Percentiles rank a stretch among this genome's conserved stretches.
Evolutionary conservation across 2,329 filamentous ascomycete species (phyloP).

Genomic region (Fusarium sp.): DNA sequence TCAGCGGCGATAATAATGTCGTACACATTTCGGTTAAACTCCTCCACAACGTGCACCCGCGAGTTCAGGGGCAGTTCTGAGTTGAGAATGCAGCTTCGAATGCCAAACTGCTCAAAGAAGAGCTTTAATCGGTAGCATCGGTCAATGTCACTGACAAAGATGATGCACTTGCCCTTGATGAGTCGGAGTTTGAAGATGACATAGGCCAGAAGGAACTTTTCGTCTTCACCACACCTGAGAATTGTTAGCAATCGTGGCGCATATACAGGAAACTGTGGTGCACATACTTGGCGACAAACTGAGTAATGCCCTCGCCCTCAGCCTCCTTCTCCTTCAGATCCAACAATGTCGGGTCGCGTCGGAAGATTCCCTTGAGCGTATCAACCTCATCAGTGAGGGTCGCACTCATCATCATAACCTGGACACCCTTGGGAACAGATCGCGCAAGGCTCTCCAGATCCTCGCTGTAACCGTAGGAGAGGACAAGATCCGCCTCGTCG

Average conservation of each 20-base stretch:
- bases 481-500: slow-evolving; percentile 92
- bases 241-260: slow-evolving; percentile 18
- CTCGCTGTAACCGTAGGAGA: slow-evolving; percentile 94
- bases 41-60: slow-evolving; percentile 91
- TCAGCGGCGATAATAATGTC: slow-evolving; percentile 98
- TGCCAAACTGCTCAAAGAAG: slow-evolving; percentile 96
- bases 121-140: slow-evolving; percentile 90
- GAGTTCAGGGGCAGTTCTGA: slow-evolving; percentile 94
- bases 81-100: slow-evolving; percentile 92
- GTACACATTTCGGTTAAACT: slow-evolving; percentile 97
- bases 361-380: slow-evolving; percentile 85
- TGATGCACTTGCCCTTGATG: slow-evolving; percentile 87
- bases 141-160: slow-evolving; percentile 84
- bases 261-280: not conserved
- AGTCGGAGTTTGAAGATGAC: slow-evolving; percentile 95
- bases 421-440: slow-evolving; percentile 83
- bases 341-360: slow-evolving; percentile 80
- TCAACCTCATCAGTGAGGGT: slow-evolving; percentile 91
- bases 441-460: slow-evolving; percentile 85
- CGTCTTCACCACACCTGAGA: slow-evolving; percentile 85
- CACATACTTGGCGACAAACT: slow-evolving; percentile 83
- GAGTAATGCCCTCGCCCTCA: slow-evolving; percentile 79
- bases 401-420: slow-evolving; percentile 93
- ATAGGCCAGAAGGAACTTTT: slow-evolving; percentile 93
- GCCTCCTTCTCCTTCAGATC: slow-evolving; percentile 86